A percentile compares a stretch with the other conserved stretches of the same genome.
These are phyloP conservation scores for Microthlaspi erraticum DNA, from an alignment of 345 rosid genomes.

Conservation along the genomic window DNA sequence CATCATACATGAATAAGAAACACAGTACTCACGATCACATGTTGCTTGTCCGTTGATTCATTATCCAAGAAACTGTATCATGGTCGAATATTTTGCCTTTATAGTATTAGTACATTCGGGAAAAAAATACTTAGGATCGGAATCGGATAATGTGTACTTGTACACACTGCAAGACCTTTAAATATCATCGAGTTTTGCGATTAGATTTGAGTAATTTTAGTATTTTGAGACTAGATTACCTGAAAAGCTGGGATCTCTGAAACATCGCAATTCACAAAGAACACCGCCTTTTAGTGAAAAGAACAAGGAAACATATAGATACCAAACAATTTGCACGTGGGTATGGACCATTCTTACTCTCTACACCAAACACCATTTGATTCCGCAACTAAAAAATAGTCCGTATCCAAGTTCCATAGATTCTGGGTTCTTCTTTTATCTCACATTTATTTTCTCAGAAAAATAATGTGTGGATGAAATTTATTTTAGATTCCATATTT, in stretches of 20 bases:
- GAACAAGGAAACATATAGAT: constrained; percentile 22
- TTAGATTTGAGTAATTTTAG: neutral
- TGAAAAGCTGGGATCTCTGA: constrained; percentile 23
- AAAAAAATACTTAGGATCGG: too few species aligned
- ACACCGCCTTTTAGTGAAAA: constrained; percentile 25
- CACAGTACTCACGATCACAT: too few species aligned
- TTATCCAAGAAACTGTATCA: too few species aligned
- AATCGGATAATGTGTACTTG: too few species aligned
- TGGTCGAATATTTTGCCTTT: too few species aligned
- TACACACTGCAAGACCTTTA: too few species aligned
- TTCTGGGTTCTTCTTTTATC: constrained; percentile 28
- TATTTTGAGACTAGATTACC: constrained; percentile 15
- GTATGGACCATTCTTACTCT: constrained; percentile 35
- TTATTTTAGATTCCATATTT: neutral
- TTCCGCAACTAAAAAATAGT: neutral
- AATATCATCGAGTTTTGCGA: too few species aligned
- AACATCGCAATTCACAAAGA: constrained; percentile 6
- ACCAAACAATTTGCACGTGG: constrained; percentile 34
- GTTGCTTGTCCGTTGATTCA: too few species aligned
- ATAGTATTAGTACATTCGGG: too few species aligned
- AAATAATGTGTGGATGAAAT: constrained; percentile 9
- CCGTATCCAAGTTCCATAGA: constrained; percentile 14
- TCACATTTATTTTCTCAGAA: neutral
- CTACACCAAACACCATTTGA: neutral
- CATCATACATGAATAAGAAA: too few species aligned